Evolutionary conservation across 257 asterid genomes (phyloP).

Genomic region (Nicotiana attenuata): DNA sequence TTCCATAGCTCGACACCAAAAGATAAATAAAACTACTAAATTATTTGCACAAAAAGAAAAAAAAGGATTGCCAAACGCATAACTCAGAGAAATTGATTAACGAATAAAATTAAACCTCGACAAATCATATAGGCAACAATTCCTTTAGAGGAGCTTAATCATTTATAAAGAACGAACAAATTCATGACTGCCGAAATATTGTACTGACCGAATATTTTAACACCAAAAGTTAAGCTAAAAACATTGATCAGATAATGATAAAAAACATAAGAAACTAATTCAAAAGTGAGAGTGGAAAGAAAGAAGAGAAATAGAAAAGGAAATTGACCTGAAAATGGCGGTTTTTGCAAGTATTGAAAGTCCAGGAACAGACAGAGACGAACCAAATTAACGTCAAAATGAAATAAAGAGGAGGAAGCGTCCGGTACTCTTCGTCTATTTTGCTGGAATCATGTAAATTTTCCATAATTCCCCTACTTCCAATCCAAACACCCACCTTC

Average conservation of each 20-base stretch:
- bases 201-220: no score
- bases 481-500: no score
- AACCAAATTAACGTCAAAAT: slow-evolving; percentile 56
- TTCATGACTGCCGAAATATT: no score
- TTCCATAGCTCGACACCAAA: background rate
- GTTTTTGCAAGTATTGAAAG: slow-evolving; percentile 56
- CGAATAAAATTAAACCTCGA: background rate
- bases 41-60: background rate
- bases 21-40: background rate
- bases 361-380: slow-evolving; percentile 62
- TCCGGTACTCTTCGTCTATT: slow-evolving; percentile 44
- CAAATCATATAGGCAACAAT: background rate
- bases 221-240: background rate
- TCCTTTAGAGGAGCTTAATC: background rate
- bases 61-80: background rate
- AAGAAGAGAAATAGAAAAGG: background rate
- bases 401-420: slow-evolving; percentile 55
- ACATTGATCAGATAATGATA: background rate
- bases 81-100: background rate
- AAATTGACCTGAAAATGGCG: slow-evolving; percentile 71
- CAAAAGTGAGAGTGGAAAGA: background rate
- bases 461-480: background rate
- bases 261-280: no score
- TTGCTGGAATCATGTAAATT: slow-evolving; percentile 4
- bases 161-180: background rate